Evolutionary conservation across 805 yeast genomes (phyloP).

Genomic region (Candida arabinofermentans): DNA sequence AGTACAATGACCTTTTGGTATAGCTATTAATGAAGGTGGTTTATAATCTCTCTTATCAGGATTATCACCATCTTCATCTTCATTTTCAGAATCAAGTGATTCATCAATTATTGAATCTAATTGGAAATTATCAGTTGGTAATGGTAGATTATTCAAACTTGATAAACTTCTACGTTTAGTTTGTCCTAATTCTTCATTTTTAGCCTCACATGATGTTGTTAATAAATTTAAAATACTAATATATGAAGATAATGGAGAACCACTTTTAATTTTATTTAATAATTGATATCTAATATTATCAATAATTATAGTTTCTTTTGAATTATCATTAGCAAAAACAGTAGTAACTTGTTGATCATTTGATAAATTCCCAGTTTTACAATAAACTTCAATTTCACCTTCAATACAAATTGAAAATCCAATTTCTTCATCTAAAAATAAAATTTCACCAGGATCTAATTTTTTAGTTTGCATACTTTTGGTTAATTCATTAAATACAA

Average conservation of each 20-base stretch:
- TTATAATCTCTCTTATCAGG: background rate
- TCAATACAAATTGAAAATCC: constrained; percentile 94
- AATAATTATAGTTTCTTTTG: constrained; percentile 41
- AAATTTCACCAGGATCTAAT: constrained; percentile 68
- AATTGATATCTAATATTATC: constrained; percentile 66
- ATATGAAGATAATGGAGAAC: constrained; percentile 81
- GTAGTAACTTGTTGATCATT: constrained; percentile 15
- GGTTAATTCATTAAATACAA: constrained; percentile 90
- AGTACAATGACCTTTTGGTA: constrained; percentile 72
- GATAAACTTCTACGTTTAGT: background rate
- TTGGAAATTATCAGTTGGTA: constrained; percentile 13
- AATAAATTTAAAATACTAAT: constrained; percentile 76
- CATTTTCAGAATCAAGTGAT: constrained; percentile 9
- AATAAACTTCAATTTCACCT: constrained; percentile 79
- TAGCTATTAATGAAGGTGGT: constrained; percentile 49
- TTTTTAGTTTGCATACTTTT: constrained; percentile 88
- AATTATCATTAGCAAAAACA: constrained; percentile 27
- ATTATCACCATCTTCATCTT: background rate
- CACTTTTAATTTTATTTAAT: constrained; percentile 75
- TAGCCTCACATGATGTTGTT: too few relatives aligned
- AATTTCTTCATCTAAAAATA: constrained; percentile 57
- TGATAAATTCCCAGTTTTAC: constrained; percentile 40
- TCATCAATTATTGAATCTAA: constrained; percentile 13
- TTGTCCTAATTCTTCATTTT: background rate
- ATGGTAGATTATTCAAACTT: constrained; percentile 6